These are phyloP conservation scores for Alternaria panax DNA, from an alignment of 2,329 filamentous ascomycete species.

Conservation along the genomic window DNA sequence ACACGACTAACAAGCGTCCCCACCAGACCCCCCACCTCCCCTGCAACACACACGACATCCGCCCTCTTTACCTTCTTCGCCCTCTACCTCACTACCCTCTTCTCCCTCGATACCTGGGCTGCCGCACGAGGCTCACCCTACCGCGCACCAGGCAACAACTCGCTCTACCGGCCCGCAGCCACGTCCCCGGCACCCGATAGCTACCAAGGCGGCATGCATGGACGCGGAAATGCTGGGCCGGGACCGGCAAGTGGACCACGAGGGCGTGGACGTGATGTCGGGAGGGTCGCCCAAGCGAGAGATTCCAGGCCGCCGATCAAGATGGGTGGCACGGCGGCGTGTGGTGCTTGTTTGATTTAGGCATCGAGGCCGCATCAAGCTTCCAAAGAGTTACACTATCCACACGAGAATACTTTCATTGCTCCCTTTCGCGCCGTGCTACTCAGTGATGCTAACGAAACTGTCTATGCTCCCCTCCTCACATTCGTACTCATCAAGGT, in stretches of 20 bases:
- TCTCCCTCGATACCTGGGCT: constrained; percentile 47
- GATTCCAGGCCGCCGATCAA: constrained; percentile 40
- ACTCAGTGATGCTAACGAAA: constrained; percentile 32
- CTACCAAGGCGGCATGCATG: constrained; percentile 45
- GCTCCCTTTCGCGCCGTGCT: constrained; percentile 35
- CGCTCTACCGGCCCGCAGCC: constrained; percentile 35
- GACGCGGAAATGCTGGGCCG: constrained; percentile 32
- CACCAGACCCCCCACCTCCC: constrained; percentile 7
- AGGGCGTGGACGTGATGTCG: constrained; percentile 22
- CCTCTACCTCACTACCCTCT: constrained; percentile 51
- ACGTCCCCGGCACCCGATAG: constrained; percentile 27
- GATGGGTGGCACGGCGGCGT: constrained; percentile 35
- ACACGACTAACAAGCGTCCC: constrained; percentile 6
- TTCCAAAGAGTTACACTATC: too few species aligned
- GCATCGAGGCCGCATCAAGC: too few species aligned
- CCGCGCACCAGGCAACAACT: constrained; percentile 33
- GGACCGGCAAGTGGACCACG: constrained; percentile 12
- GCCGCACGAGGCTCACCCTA: constrained; percentile 45
- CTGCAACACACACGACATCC: constrained; percentile 21
- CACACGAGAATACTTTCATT: constrained; percentile 16
- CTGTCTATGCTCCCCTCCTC: constrained; percentile 58
- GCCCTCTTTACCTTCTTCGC: constrained; percentile 44
- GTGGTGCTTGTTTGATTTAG: constrained; percentile 42
- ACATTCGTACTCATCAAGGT: constrained; percentile 73
- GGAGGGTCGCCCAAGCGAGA: constrained; percentile 28